Percentiles rank a stretch among this genome's conserved stretches.
Conservation (phyloP, 2,329 filamentous ascomycete genomes). For the Pseudocercospora crystallina region DNA sequence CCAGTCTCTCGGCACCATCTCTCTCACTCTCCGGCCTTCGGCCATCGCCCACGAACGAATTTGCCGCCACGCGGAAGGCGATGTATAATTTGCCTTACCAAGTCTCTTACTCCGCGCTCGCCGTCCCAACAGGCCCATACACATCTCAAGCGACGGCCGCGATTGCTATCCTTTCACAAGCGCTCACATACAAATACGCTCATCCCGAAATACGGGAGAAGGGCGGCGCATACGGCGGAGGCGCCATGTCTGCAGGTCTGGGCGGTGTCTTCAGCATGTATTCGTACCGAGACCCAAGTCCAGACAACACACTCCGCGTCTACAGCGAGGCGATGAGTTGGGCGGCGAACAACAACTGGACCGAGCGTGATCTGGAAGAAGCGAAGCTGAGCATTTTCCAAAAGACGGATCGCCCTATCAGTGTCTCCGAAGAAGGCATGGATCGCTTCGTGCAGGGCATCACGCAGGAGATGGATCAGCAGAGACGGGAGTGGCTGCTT, state of each 20-base stretch:
- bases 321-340: conserved; percentile 81
- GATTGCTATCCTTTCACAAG: conserved; percentile 83
- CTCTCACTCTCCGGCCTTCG: conserved; percentile 9
- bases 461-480: conserved; percentile 85
- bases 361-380: conserved; percentile 83
- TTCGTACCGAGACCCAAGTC: conserved; percentile 95
- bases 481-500: conserved; percentile 76
- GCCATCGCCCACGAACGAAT: conserved; percentile 30
- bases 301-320: conserved; percentile 79
- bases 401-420: conserved; percentile 79
- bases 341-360: conserved; percentile 80
- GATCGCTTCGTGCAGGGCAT: conserved; percentile 80
- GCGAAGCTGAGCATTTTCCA: conserved; percentile 96
- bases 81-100: conserved; percentile 96
- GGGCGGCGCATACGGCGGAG: conserved; percentile 92
- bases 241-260: conserved; percentile 76
- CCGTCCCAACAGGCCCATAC: conserved; percentile 82
- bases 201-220: conserved; percentile 98
- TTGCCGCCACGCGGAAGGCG: conserved; percentile 55
- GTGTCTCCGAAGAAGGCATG: conserved; percentile 87
- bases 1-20: conserved; percentile 7
- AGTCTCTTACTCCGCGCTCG: conserved; percentile 88
- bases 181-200: conserved; percentile 93
- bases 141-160: conserved; percentile 71
- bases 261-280: conserved; percentile 92